Conservation (phyloP, 495 filamentous ascomycete genomes). For the Penicillium antarcticum region DNA sequence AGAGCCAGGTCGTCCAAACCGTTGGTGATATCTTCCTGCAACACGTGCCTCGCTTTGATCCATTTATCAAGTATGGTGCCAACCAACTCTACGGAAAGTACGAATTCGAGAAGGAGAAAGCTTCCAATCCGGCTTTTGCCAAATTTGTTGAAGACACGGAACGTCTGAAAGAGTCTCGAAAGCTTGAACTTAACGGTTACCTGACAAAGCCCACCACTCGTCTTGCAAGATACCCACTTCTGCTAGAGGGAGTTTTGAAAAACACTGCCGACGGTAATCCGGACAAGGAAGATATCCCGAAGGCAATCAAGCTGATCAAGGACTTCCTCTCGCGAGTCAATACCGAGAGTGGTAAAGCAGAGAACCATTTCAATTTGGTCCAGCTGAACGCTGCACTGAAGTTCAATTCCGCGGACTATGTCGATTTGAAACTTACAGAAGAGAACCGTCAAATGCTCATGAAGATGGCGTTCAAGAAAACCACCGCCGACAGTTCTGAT, state of each 20-base stretch:
- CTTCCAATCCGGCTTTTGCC: constrained; percentile 77
- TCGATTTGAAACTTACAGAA: constrained; percentile 93
- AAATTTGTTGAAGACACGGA: constrained; percentile 97
- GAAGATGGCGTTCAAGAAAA: constrained; percentile 91
- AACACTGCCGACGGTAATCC: constrained; percentile 82
- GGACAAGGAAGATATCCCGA: constrained; percentile 87
- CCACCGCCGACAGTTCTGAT: constrained; percentile 79
- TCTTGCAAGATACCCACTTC: constrained; percentile 88
- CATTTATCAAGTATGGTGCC: constrained; percentile 95
- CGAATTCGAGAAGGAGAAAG: constrained; percentile 95
- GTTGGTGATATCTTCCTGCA: constrained; percentile 94
- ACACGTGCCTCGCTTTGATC: constrained; percentile 86
- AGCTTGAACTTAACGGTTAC: constrained; percentile 97
- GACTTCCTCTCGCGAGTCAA: constrained; percentile 88
- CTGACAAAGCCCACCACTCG: constrained; percentile 97
- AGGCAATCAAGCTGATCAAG: constrained; percentile 78
- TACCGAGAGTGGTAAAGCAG: constrained; percentile 89
- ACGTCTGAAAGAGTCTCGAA: constrained; percentile 90
- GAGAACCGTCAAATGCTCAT: constrained; percentile 88
- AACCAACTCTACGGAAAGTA: constrained; percentile 97
- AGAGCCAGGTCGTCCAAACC: constrained; percentile 80
- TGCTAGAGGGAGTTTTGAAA: constrained; percentile 89
- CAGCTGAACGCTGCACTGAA: constrained; percentile 85
- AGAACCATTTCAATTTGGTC: constrained; percentile 96
- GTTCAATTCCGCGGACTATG: constrained; percentile 80